Base-by-base conservation (phyloP, 345 rosid species). In the Ricinus communis region DNA sequence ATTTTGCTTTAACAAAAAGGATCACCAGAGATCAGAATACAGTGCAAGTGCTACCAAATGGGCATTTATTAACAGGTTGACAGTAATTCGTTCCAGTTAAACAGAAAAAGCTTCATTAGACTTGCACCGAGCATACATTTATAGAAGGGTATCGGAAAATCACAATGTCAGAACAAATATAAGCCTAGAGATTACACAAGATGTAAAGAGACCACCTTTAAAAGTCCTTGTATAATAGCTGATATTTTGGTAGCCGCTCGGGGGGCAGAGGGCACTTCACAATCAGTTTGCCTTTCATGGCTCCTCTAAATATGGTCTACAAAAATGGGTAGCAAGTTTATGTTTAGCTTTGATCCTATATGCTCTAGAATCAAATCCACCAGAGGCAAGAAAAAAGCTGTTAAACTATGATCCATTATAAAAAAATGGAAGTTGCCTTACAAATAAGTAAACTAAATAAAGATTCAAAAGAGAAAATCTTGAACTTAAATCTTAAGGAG, bases 281-380 rank as follows among this genome's bases (percentile, higher is more conserved):
- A 16, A 92, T 95, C 77, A 89, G 72, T 88, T 95, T 92, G 70
- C 98, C 97, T 77, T 90, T 95, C 99, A 95, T 90, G 22, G 98
- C 99, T 62, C 96, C 98, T 82, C 96, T 78, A 66, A 77, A 95
- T 77, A 90, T 87, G 51, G 87, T 92, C 97, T 94, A 83, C 79
- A 78, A 47, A 38, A 51, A 66, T 36, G 18, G 12, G 4, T 74
- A 18, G 38, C 57, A 59, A 73, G 4, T 10, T 19, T 49, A 43
- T 43, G 13, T 38, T 41, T 40, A 50, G 68, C 21, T 8, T 8
- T 49, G n/a, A 31, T 24, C 21, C 54, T 45, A 0, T 15, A 24
- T 13, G 8, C 53, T 24, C 18, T 24, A 22, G 19, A 45, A 45
- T 46, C 21, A 21, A 50, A 25, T 11, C 25, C 40, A 56, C 10